Base-by-base conservation (phyloP, 2,329 filamentous ascomycete species). In the Polytolypa hystricis region DNA sequence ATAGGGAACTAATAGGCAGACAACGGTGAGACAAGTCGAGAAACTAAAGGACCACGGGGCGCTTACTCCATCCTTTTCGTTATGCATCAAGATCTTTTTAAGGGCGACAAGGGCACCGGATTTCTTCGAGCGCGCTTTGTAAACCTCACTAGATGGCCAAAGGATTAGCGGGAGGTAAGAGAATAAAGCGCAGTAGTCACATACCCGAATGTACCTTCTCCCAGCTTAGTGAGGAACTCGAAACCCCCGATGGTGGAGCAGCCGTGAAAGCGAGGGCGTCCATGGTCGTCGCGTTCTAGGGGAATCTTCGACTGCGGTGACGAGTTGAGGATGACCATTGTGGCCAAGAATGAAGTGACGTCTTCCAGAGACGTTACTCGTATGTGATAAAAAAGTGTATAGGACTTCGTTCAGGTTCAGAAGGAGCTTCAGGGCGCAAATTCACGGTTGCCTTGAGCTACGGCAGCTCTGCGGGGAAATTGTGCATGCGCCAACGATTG, bases 81-180 rank as follows among this genome's bases (percentile, higher is more conserved):
- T 93, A 59, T 96, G 91, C 84, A 96, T 95, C 47, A 98, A 77
- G 47, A 98, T 98, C 71, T 96, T 96, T 68, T 98, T 98, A 53
- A 98, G 62, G 3, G 91, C 91, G 42, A 94, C 82, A 30, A 89
- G 61, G 16, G 74, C 71, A 37, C 83, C 81, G 1, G 77, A 83
- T 52, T 73, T 81, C 51, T 76, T 79, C 18, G 82, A 85, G 43
- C 75, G 75, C 42, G 86, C 91, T 54, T 89, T 91, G 60, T 94
- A 85, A 26, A 96, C 91, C 65, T 96, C 86, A 47, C 80, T 82
- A 44, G 18, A 9, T 8, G 12, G 4, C 5, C 15, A 19, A 30
- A 16, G n/a, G n/a, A 21, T 8, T 29, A 12, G 27, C 15, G 25
- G 19, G 12, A 39, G 26, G 19, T 35, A 30, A 3, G n/a, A 26